A percentile compares a stretch with the other conserved stretches of the same genome.
Conservation (phyloP, 495 filamentous ascomycete genomes). For the Xylaria acuta region DNA sequence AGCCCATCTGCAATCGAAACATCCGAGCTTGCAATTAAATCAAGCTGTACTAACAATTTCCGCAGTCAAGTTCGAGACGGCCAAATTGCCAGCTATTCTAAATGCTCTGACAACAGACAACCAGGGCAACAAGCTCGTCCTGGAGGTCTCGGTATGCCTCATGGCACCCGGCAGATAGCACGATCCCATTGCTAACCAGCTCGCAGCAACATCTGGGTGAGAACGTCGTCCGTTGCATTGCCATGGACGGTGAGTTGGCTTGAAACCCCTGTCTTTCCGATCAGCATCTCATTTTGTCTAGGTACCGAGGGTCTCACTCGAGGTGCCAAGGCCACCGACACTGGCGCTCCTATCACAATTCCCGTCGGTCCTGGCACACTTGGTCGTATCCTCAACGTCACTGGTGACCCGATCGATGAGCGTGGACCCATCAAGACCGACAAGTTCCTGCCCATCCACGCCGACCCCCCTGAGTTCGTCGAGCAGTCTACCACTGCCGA, state of each 20-base stretch:
- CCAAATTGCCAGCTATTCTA: slow-evolving; percentile 94
- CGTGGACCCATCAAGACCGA: slow-evolving; percentile 94
- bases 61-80: slow-evolving; percentile 88
- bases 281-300: slow-evolving; percentile 50
- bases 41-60: slow-evolving; percentile 30
- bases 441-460: slow-evolving; percentile 89
- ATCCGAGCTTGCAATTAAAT: not conserved
- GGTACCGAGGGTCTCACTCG: slow-evolving; percentile 99
- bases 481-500: slow-evolving; percentile 96
- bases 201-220: slow-evolving; percentile 97
- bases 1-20: slow-evolving; percentile 12
- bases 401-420: slow-evolving; percentile 99
- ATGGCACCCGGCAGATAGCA: slow-evolving; percentile 25
- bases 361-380: slow-evolving; percentile 94
- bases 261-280: slow-evolving; percentile 22
- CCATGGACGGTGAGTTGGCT: slow-evolving; percentile 93
- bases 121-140: slow-evolving; percentile 90
- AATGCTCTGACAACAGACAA: slow-evolving; percentile 94
- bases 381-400: slow-evolving; percentile 99
- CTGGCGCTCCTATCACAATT: slow-evolving; percentile 94
- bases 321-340: slow-evolving; percentile 83
- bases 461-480: slow-evolving; percentile 85
- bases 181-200: slow-evolving; percentile 45
- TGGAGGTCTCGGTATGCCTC: slow-evolving; percentile 92
- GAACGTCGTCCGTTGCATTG: slow-evolving; percentile 99